A percentile compares a stretch with the other conserved stretches of the same genome.
phyloP scores from a whole-genome alignment of 2,329 filamentous ascomycete species.

The Xylaria sp. region DNA sequence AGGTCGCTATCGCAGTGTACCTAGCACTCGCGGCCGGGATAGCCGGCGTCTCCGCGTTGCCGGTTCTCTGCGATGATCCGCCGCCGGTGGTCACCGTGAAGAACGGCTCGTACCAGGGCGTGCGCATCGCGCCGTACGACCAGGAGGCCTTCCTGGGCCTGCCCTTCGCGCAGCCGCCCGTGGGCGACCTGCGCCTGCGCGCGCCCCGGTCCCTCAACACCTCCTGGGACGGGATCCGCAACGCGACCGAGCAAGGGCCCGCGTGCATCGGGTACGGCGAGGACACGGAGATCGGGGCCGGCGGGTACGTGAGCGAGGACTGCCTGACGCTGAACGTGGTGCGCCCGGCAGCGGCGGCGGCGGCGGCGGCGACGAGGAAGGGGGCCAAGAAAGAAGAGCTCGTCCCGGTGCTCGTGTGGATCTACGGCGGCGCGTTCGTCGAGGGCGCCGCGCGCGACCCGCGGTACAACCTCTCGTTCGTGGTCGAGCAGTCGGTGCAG shows the following conservation, averaged over 20 bases:
- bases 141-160: constrained; percentile 53
- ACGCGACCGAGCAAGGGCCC: constrained; percentile 48
- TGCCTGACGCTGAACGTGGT: constrained; percentile 66
- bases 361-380: too few relatives aligned
- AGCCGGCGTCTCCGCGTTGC: too few relatives aligned
- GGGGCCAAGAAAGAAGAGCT: too few relatives aligned
- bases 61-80: too few relatives aligned
- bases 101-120: constrained; percentile 49
- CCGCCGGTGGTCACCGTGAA: constrained; percentile 38
- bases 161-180: constrained; percentile 52
- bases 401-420: too few relatives aligned
- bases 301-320: constrained; percentile 47
- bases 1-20: too few relatives aligned
- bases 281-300: constrained; percentile 7
- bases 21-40: too few relatives aligned
- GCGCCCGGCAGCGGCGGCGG: constrained; percentile 43
- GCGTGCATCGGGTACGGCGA: constrained; percentile 55
- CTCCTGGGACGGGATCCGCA: constrained; percentile 44
- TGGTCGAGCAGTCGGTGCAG: too few relatives aligned
- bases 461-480: too few relatives aligned
- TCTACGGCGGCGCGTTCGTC: too few relatives aligned
- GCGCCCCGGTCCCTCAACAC: constrained; percentile 50
- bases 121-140: constrained; percentile 40
- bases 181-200: constrained; percentile 46
- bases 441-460: too few relatives aligned